These are phyloP conservation scores for Chlorella ohadii DNA, from an alignment of 139 green algal genomes.

Conservation along the genomic window DNA sequence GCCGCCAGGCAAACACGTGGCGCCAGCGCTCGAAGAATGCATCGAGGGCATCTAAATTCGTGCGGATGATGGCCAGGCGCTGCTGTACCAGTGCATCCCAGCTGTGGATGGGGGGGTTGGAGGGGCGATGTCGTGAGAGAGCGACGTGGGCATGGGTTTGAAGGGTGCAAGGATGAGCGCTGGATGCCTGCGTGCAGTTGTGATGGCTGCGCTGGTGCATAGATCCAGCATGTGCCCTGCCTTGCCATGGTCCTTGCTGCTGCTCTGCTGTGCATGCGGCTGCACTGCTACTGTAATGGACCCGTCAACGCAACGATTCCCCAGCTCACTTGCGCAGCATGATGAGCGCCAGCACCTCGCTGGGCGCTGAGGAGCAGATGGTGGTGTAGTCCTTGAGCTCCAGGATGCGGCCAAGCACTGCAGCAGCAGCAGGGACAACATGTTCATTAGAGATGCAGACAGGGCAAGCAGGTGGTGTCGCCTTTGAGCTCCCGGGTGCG, in stretches of 20 bases:
- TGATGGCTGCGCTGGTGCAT: too few species aligned
- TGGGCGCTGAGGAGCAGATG: constrained; percentile 73
- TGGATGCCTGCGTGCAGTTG: too few species aligned
- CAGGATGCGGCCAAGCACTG: constrained; percentile 49
- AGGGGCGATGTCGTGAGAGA: too few species aligned
- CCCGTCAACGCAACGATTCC: too few species aligned
- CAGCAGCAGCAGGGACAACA: neutral
- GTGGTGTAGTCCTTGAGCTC: constrained; percentile 87
- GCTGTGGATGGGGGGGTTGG: neutral
- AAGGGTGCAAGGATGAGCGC: neutral
- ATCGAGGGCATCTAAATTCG: constrained; percentile 53
- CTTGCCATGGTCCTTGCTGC: too few species aligned
- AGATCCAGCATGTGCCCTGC: too few species aligned
- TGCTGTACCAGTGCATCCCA: constrained; percentile 45
- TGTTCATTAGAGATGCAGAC: neutral
- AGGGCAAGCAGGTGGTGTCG: neutral
- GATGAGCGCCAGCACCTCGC: constrained; percentile 75
- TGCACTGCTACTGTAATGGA: too few species aligned
- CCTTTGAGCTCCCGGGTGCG: too few species aligned
- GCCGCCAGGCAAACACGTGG: constrained; percentile 57
- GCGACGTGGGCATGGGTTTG: too few species aligned
- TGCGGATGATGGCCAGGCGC: constrained; percentile 52
- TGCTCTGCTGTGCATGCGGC: too few species aligned
- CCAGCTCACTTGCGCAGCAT: constrained; percentile 51
- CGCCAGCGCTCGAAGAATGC: constrained; percentile 51